Evolutionary conservation across 2,329 filamentous ascomycete genomes (phyloP).

Genomic region (Penicillium paneum): DNA sequence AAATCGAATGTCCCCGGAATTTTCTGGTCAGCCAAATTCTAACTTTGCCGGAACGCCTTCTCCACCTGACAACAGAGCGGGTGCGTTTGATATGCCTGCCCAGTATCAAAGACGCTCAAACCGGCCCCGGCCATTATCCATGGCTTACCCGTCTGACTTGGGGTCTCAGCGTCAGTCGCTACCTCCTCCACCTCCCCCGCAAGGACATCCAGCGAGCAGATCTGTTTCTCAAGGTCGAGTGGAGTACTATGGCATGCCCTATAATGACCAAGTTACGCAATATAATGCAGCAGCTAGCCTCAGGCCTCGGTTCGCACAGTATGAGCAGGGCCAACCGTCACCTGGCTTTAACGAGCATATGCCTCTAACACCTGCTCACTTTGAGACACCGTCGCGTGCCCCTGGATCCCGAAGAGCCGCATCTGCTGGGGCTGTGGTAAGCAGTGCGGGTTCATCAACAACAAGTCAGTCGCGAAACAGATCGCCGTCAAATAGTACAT

Average conservation of each 20-base stretch:
- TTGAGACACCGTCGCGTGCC: conserved; percentile 29
- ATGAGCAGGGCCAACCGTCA: conserved; percentile 19
- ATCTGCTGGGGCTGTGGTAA: conserved; percentile 44
- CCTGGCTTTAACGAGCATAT: conserved; percentile 15
- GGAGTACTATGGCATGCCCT: conserved; percentile 24
- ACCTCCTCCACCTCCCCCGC: conserved; percentile 38
- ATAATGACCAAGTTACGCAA: background rate
- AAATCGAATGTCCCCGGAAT: conserved; percentile 15
- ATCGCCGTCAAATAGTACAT: conserved; percentile 35
- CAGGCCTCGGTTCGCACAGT: conserved; percentile 20
- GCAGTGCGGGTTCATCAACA: conserved; percentile 32
- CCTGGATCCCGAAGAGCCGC: conserved; percentile 45
- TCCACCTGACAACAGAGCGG: conserved; percentile 16
- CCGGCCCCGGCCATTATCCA: conserved; percentile 34
- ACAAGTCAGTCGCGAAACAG: conserved; percentile 34
- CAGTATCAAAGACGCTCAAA: conserved; percentile 28
- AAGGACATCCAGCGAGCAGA: conserved; percentile 28
- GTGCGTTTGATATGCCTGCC: conserved; percentile 18
- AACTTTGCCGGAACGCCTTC: conserved; percentile 19
- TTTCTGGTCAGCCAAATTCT: conserved; percentile 12
- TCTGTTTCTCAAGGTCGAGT: conserved; percentile 34
- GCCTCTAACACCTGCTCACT: conserved; percentile 17
- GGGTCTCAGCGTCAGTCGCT: conserved; percentile 30
- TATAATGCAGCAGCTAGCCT: conserved; percentile 13
- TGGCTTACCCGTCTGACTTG: conserved; percentile 29